Conservation (phyloP, 495 filamentous ascomycete species). For the Hypoxylon crocopeplum region DNA sequence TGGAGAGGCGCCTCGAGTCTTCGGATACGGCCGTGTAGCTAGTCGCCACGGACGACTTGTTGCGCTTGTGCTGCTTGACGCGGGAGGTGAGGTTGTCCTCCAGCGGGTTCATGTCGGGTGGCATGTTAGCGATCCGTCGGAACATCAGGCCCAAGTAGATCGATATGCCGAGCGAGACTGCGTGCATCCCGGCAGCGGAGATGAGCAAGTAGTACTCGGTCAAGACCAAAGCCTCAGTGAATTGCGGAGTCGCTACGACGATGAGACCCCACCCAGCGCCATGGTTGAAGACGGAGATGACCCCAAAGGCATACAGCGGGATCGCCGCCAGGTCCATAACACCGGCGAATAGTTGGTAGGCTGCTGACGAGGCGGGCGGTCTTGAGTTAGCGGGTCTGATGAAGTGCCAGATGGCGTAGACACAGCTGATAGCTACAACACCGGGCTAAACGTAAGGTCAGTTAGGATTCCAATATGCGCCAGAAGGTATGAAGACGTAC, state of each 20-base stretch:
- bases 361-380: conserved; percentile 77
- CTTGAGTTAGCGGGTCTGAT: conserved; percentile 68
- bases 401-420: conserved; percentile 83
- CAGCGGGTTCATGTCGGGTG: conserved; percentile 91
- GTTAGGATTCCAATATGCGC: not conserved
- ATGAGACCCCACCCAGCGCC: conserved; percentile 68
- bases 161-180: conserved; percentile 71
- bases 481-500: conserved; percentile 55
- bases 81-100: conserved; percentile 86
- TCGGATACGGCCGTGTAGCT: conserved; percentile 58
- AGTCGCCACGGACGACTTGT: conserved; percentile 71
- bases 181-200: conserved; percentile 68
- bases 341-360: conserved; percentile 82
- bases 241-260: conserved; percentile 52
- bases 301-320: conserved; percentile 78
- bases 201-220: conserved; percentile 69
- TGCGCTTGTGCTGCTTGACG: conserved; percentile 63
- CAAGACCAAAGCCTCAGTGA: conserved; percentile 62
- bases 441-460: conserved; percentile 59
- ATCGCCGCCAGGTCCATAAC: conserved; percentile 74
- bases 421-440: conserved; percentile 69
- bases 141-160: conserved; percentile 77
- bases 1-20: conserved; percentile 56
- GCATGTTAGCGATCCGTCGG: conserved; percentile 77
- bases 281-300: conserved; percentile 61